Conservation (phyloP, 495 filamentous ascomycete species). For the Daldinia bambusicola region DNA sequence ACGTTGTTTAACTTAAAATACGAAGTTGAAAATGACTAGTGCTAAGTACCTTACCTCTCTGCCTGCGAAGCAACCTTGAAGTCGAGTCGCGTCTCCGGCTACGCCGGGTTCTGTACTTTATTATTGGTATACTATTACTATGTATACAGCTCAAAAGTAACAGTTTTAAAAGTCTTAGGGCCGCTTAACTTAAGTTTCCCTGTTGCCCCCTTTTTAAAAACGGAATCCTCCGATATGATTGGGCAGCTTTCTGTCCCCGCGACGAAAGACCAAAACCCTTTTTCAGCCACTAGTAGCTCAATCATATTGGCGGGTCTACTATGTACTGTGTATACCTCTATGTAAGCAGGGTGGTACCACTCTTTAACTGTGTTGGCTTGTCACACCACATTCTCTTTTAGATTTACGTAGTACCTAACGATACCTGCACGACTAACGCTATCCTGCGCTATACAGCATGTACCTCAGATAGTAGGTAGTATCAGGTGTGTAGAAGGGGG, state of each 20-base stretch:
- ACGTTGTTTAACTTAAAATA: background rate
- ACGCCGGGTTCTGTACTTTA: slow-evolving; percentile 3
- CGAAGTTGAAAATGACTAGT: background rate
- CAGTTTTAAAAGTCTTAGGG: too few species aligned
- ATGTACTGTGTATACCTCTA: too few species aligned
- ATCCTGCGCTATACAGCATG: background rate
- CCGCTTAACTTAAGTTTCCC: too few species aligned
- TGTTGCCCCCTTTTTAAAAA: slow-evolving; percentile 13
- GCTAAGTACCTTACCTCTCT: too few species aligned
- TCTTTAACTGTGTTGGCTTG: slow-evolving; percentile 37
- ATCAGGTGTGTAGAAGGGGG: background rate
- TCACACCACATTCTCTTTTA: slow-evolving; percentile 34
- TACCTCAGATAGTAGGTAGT: background rate
- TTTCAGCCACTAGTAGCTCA: slow-evolving; percentile 26
- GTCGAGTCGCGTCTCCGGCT: background rate
- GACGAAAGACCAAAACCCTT: slow-evolving; percentile 27
- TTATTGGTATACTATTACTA: background rate
- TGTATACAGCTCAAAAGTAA: too few species aligned
- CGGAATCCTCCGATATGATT: slow-evolving; percentile 14
- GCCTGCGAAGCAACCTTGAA: too few species aligned
- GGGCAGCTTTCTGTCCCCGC: slow-evolving; percentile 33
- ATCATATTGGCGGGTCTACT: background rate
- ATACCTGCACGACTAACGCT: background rate
- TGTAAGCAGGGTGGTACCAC: slow-evolving; percentile 32
- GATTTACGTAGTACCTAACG: slow-evolving; percentile 11